A percentile compares a stretch with the other conserved stretches of the same genome.
These are phyloP conservation scores for Hirschioporus abietinus DNA, from an alignment of 768 basidiomycete species.

Conservation along the genomic window DNA sequence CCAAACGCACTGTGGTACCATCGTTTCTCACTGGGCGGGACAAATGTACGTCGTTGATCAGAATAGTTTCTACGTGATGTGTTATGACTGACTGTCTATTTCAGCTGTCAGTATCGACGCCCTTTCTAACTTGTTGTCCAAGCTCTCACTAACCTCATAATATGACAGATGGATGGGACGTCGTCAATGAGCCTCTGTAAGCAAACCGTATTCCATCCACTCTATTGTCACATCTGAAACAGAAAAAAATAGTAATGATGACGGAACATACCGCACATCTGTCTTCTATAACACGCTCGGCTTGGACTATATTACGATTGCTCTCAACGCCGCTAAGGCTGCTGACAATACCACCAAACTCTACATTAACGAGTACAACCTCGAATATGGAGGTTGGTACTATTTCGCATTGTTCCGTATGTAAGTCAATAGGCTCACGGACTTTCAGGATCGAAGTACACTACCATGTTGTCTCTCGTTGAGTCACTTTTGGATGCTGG, in stretches of 20 bases:
- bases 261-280: slow-evolving; percentile 15
- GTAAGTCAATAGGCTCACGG: not conserved
- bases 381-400: slow-evolving; percentile 17
- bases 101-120: slow-evolving; percentile 9
- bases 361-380: slow-evolving; percentile 27
- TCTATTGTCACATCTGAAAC: not conserved
- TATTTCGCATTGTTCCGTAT: not conserved
- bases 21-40: slow-evolving; percentile 50
- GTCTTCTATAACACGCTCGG: slow-evolving; percentile 18
- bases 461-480: slow-evolving; percentile 53
- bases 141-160: not conserved
- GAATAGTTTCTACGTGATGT: not conserved
- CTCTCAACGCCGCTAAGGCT: slow-evolving; percentile 19
- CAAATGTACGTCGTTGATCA: slow-evolving; percentile 33
- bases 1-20: slow-evolving; percentile 41
- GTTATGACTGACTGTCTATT: slow-evolving; percentile 1
- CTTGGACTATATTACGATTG: slow-evolving; percentile 16
- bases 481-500: slow-evolving; percentile 39
- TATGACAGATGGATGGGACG: slow-evolving; percentile 41
- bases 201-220: not conserved
- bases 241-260: not conserved
- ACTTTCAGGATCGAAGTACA: slow-evolving; percentile 38
- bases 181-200: slow-evolving; percentile 36
- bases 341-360: slow-evolving; percentile 29
- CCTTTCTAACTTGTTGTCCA: not conserved